Base-by-base conservation (phyloP, 768 basidiomycete species). In the Russula compacta region DNA sequence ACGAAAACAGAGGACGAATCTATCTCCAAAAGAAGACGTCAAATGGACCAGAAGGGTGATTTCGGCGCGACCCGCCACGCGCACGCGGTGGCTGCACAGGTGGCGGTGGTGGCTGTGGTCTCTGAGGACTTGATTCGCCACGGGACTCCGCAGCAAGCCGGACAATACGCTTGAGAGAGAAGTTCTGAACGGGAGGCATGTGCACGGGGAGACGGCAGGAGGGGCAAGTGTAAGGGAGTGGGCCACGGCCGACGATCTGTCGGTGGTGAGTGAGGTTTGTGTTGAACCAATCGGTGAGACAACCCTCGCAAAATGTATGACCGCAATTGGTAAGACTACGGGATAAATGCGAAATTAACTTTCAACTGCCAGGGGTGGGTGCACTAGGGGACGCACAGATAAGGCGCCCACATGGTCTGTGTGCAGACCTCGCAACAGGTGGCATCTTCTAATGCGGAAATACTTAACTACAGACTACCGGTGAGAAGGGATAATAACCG, bases 391-490 rank as follows among this genome's bases (percentile, higher is more conserved):
- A 74, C 85, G 44, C 66, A 88, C 87, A 79, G 76, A 66, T 81
- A 85, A 0, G 87, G 87, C 8, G 74, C 73, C 83, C 84, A 86
- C 81, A 89, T 82, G 59, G 77, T 78, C 44, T 71, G 60, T 0
- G 80, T 77, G 69, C 87, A 90, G 44, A 90, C 80, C 60, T 85
- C 85, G 67, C 87, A 90, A 44, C 72, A 76, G 12, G 82, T 69
- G 49, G 76, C 67, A 29, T 87, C 86, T 35, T 82, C 81, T 0
- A 89, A 61, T 0, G 63, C 39, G 2, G 63, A 63, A 4, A 60
- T n/a, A 14, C 33, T 66, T 53, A 58, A 36, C 61, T 66, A 17
- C 17, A 9, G 24, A 14, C 35, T 32, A 6, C 3, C 8, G 8
- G 42, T 52, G 14, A 61, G 49, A 29, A 54, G 17, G 17, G 7